Percentiles rank a stretch among this genome's conserved stretches.
Evolutionary conservation across 495 filamentous ascomycete species (phyloP).

Genomic region (Pseudoneurospora amorphoporcata): DNA sequence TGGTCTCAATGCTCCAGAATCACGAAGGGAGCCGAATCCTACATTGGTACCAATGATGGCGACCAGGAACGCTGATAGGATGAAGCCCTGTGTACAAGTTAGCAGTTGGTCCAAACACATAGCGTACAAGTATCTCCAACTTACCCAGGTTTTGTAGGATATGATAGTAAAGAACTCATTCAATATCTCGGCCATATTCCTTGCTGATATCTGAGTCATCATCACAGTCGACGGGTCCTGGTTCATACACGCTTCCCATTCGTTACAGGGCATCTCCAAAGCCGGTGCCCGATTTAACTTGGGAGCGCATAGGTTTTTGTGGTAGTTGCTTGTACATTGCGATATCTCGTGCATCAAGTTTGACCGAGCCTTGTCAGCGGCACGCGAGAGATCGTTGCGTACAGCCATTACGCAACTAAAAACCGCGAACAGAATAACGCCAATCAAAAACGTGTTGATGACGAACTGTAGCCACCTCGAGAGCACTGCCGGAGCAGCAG

Average conservation of each 20-base stretch:
- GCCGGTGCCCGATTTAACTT: constrained; percentile 53
- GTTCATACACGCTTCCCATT: constrained; percentile 83
- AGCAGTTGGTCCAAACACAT: constrained; percentile 1
- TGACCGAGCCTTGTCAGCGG: constrained; percentile 50
- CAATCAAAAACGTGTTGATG: constrained; percentile 66
- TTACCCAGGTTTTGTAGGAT: constrained; percentile 48
- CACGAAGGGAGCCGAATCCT: constrained; percentile 34
- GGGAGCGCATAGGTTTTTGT: constrained; percentile 60
- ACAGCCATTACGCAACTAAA: constrained; percentile 62
- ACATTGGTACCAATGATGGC: constrained; percentile 47
- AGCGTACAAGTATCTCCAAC: constrained; percentile 40
- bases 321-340: constrained; percentile 56
- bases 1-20: constrained; percentile 4
- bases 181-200: constrained; percentile 35
- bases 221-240: constrained; percentile 33
- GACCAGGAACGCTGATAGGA: constrained; percentile 44
- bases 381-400: constrained; percentile 62
- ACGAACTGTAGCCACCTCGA: constrained; percentile 75
- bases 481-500: constrained; percentile 74
- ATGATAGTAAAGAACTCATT: constrained; percentile 38
- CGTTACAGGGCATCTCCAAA: constrained; percentile 58
- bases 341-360: constrained; percentile 64
- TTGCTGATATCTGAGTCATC: constrained; percentile 30
- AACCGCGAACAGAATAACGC: constrained; percentile 56
- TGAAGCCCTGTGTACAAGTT: constrained; percentile 33